Conservation (phyloP, 352 stramenopile genomes). For the Blastocystis sp. region DNA sequence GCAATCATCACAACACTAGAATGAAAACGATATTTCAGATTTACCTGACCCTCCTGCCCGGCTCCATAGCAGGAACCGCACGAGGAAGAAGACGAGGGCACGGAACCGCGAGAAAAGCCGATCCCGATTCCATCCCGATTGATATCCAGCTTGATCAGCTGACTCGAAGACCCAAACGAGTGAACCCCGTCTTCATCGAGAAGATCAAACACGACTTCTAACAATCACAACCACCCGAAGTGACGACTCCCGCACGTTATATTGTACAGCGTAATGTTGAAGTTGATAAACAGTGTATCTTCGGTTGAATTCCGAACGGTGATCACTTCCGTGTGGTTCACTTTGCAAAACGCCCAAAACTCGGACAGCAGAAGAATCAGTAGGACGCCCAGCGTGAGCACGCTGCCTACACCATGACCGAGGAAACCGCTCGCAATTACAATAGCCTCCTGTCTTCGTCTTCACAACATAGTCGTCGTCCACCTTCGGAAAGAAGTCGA, state of each 20-base stretch:
- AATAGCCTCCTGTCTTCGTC: slow-evolving; percentile 44
- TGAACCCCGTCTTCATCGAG: slow-evolving; percentile 65
- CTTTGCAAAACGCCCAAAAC: not conserved
- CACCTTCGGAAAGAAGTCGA: slow-evolving; percentile 63
- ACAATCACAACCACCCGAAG: not conserved
- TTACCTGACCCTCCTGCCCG: not conserved
- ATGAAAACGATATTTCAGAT: not conserved
- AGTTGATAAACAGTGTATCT: slow-evolving; percentile 51
- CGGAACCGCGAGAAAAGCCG: not conserved
- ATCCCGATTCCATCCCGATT: not conserved
- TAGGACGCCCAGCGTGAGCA: slow-evolving; percentile 10
- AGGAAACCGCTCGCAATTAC: not conserved
- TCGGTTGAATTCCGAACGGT: slow-evolving; percentile 33
- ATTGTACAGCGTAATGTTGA: slow-evolving; percentile 65
- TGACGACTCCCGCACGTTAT: slow-evolving; percentile 25
- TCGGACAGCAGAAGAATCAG: slow-evolving; percentile 35
- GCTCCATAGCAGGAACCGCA: slow-evolving; percentile 57
- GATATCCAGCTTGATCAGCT: slow-evolving; percentile 28
- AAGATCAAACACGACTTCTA: slow-evolving; percentile 57
- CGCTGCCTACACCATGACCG: not conserved
- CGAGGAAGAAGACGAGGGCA: not conserved
- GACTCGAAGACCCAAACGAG: slow-evolving; percentile 51
- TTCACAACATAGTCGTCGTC: slow-evolving; percentile 60
- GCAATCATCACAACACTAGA: slow-evolving; percentile 45
- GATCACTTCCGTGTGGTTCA: slow-evolving; percentile 23